Base-by-base conservation (phyloP, 305 asterid genomes). In the Rubia tinctorum region DNA sequence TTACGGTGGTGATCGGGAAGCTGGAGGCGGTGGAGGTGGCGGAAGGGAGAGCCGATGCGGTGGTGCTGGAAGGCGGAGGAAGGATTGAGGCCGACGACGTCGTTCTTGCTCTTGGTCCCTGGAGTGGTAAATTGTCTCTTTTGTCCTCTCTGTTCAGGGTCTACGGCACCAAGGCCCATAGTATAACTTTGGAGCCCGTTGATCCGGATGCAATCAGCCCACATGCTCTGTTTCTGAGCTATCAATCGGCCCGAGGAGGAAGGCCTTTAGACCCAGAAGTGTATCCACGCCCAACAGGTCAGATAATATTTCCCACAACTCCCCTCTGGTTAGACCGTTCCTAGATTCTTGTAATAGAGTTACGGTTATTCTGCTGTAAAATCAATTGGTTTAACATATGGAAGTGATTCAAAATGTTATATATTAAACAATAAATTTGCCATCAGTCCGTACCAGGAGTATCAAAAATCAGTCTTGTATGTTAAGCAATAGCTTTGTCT, bases 61-160 rank as follows among this genome's bases (percentile, higher is more conserved):
- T 89, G 70, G 87, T 85, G 76, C 59, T 91, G 83, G 95, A 81
- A 68, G 90, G 74, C 56, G 97, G 97, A 51, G 74, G 77, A 40
- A 86, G 62, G 71, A 80, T 94, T 12, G 86, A 77, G 75, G 87
- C 88, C 1, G 95, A 88, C 70, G 91, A 89, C 44, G 90, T 91
- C 39, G 93, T 94, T 39, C 73, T 90, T 71, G 95, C 96, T 4
- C 89, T 91, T 77, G 99, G 99, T 83, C 99, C 98, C 13, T 91
- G 96, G 99, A 90, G 84, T 17, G 83, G 84, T 12, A 88, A 83
- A 59, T 71, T 91, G 13, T 53, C 86, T 0, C 66, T 86, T 9
- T 74, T 90, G 85, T 78, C 73, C 49, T 88, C 96, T 1, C 10
- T 84, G 1, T 89, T 94, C 51, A 77, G 87, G 25, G 77, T 92